phyloP scores from a whole-genome alignment of 441 rosid species.

The Metrosideros polymorpha region DNA sequence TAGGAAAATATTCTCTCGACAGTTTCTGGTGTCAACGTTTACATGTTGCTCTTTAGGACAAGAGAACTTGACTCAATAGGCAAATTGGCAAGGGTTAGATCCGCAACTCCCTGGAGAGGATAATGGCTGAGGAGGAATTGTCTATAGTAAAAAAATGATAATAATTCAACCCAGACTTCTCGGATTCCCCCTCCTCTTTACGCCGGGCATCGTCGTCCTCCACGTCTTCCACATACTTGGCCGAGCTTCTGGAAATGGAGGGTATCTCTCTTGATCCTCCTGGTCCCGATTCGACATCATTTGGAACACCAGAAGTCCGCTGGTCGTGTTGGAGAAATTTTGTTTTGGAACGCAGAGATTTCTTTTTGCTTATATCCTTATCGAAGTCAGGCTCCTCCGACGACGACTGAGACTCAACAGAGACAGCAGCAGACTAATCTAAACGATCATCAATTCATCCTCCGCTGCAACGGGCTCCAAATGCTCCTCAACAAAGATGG shows the following conservation, averaged over 20 bases:
- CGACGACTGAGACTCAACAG: too few species aligned
- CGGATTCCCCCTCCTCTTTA: constrained; percentile 70
- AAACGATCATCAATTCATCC: too few species aligned
- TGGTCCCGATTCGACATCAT: constrained; percentile 55
- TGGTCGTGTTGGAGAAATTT: constrained; percentile 33
- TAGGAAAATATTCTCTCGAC: neutral
- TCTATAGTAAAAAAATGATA: neutral
- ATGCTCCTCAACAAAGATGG: too few species aligned
- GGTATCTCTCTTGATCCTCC: constrained; percentile 86
- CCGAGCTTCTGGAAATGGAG: constrained; percentile 46
- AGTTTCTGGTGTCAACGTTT: neutral
- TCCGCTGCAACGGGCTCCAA: too few species aligned
- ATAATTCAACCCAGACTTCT: constrained; percentile 18
- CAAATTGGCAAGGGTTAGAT: neutral
- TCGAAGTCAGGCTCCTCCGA: too few species aligned
- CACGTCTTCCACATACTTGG: constrained; percentile 49
- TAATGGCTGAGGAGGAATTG: neutral
- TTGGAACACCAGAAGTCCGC: constrained; percentile 21
- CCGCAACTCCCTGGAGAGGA: neutral
- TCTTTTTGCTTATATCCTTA: too few species aligned
- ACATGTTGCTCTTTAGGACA: neutral
- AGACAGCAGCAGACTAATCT: too few species aligned
- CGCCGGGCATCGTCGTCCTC: constrained; percentile 25
- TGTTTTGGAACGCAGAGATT: too few species aligned
- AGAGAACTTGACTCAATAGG: neutral